Evolutionary conservation across 1,284 basidiomycete species (phyloP), one percentile per base, ranked within the genome.

Genomic region (Cystobasidiaceae sp.): DNA sequence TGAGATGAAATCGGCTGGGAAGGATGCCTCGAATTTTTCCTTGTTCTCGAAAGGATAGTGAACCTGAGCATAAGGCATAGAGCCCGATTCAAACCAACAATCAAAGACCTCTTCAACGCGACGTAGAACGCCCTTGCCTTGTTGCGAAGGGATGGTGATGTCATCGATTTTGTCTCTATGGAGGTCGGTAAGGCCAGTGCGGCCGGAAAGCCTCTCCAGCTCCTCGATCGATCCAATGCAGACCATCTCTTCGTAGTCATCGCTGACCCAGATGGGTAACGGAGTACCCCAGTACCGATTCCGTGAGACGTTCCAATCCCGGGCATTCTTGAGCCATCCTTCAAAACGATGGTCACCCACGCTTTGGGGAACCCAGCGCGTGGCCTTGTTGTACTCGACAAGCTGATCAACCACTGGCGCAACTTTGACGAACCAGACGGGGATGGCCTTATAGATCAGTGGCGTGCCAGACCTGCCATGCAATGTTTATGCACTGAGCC

Each of bases 41-140:
- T 88, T 88, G 80, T 93, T 96, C 79, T 98, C 94, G 77, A 98
- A 98, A 7, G 96, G 96, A 81, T 96, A 98, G 78, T 99, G 96
- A 13, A 86, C 83, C 75, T 97, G 94, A 1, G 93, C 96, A 75
- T 96, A 99, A 3, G 96, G 96, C 96, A 99, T 99, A 75, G 93
- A 94, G 79, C 96, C 96, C 6, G 94, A 97, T 80, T 99, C 96
- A 77, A 99, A 98, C 96, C 96, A 99, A 77, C 96, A 99, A 77
- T 99, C 96, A 77, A 99, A 98, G 32, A 99, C 93, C 77, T 97
- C 96, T 68, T 97, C 91, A 19, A 97, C 83, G 66, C 94, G 86
- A 77, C 84, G 90, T 45, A 99, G 80, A 21, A 80, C 78, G 21
- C 94, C 96, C 75, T 93, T 96, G 69, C 93, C 94, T 77, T 86